Conservation (phyloP, 495 filamentous ascomycete genomes). For the Daldinia bambusicola region DNA sequence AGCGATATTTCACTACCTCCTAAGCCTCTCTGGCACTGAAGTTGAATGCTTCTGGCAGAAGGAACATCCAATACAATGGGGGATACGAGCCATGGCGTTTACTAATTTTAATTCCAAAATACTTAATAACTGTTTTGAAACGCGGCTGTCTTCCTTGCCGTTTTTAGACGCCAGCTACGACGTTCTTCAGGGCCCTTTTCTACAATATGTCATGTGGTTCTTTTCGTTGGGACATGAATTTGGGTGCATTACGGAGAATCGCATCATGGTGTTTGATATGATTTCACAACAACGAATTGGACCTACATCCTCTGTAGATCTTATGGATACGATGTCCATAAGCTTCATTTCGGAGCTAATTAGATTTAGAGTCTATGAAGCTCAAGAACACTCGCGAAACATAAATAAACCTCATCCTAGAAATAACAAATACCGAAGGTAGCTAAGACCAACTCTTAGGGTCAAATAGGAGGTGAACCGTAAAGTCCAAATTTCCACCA, state of each 20-base stretch:
- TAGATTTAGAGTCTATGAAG: background rate
- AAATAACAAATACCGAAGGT: too few relatives aligned
- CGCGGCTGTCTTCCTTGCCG: constrained; percentile 16
- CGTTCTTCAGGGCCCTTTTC: background rate
- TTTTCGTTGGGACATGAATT: background rate
- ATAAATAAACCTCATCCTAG: too few relatives aligned
- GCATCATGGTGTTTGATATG: background rate
- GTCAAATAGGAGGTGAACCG: background rate
- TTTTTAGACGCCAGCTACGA: constrained; percentile 12
- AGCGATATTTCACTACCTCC: constrained; percentile 24
- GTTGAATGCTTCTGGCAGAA: constrained; percentile 1
- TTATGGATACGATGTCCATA: background rate
- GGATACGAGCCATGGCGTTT: too few relatives aligned
- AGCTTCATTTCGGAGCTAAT: background rate
- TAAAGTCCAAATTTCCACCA: background rate
- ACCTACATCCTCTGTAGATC: background rate
- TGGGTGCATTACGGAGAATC: background rate
- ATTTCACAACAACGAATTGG: constrained; percentile 8
- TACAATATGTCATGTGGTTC: background rate
- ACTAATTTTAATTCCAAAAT: too few relatives aligned
- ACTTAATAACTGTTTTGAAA: background rate
- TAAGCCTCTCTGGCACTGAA: background rate
- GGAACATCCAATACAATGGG: background rate
- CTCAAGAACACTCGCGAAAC: background rate
- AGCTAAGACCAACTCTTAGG: too few relatives aligned